Conservation (phyloP, 805 yeast species). For the Candida broadrunensis region DNA sequence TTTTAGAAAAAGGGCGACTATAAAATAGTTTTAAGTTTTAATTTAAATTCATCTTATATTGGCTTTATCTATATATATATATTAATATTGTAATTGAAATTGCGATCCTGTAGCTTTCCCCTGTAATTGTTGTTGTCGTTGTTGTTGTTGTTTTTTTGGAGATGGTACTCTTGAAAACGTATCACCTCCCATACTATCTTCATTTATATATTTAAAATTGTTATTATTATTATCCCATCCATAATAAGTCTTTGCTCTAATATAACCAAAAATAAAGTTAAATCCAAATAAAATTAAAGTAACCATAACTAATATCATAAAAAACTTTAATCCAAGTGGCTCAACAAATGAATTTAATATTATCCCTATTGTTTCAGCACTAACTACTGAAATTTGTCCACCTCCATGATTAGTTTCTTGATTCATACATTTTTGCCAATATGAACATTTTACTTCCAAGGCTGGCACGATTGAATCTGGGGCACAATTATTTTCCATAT, state of each 20-base stretch:
- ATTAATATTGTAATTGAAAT: background rate
- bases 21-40: too few species aligned
- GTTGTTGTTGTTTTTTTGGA: too few species aligned
- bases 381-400: conserved; percentile 51
- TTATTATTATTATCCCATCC: conserved; percentile 20
- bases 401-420: conserved; percentile 47
- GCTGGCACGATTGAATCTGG: conserved; percentile 58
- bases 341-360: conserved; percentile 62
- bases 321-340: conserved; percentile 63
- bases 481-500: conserved; percentile 53
- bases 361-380: conserved; percentile 62
- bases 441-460: conserved; percentile 50
- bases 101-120: background rate
- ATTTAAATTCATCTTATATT: too few species aligned
- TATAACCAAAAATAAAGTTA: conserved; percentile 65
- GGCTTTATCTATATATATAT: too few species aligned
- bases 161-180: too few species aligned
- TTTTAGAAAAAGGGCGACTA: too few species aligned
- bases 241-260: conserved; percentile 52
- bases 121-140: too few species aligned
- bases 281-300: conserved; percentile 50
- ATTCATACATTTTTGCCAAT: conserved; percentile 67
- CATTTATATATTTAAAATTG: too few species aligned
- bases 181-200: too few species aligned
- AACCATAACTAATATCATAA: conserved; percentile 36